phyloP scores from a whole-genome alignment of 305 asterid genomes.

The Solanum hybrid region DNA sequence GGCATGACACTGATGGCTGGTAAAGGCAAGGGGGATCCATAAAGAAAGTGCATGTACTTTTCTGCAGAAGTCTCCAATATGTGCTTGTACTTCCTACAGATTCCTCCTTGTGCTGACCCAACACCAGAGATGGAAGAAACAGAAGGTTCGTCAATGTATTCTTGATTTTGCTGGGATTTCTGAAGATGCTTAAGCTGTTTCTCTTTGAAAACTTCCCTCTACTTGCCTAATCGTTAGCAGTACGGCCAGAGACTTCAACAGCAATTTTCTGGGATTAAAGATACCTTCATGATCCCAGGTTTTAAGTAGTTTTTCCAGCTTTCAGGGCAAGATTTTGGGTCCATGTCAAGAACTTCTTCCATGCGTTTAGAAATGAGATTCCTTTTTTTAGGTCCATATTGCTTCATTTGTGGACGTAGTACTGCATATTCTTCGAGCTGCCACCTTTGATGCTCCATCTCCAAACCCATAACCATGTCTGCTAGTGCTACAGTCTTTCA shows the following conservation, averaged over 20 bases:
- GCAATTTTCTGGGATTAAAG: conserved; percentile 61
- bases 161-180: conserved; percentile 25
- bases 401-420: conserved; percentile 74
- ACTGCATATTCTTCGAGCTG: conserved; percentile 80
- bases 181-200: conserved; percentile 64
- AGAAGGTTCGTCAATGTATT: conserved; percentile 10
- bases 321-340: conserved; percentile 69
- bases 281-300: conserved; percentile 68
- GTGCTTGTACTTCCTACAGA: conserved; percentile 65
- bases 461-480: conserved; percentile 16
- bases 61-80: conserved; percentile 72
- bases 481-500: background rate
- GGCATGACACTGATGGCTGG: background rate
- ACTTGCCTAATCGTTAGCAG: conserved; percentile 80
- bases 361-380: conserved; percentile 57
- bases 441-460: conserved; percentile 86
- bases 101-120: conserved; percentile 43
- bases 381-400: conserved; percentile 78
- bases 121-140: conserved; percentile 18
- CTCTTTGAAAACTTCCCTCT: conserved; percentile 94
- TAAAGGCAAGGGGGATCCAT: conserved; percentile 8
- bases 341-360: conserved; percentile 52
- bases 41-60: conserved; percentile 37
- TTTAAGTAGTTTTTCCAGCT: conserved; percentile 79
- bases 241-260: conserved; percentile 75